A percentile compares a stretch with the other conserved stretches of the same genome.
These are phyloP conservation scores for Diplodia seriata DNA, from an alignment of 2,329 filamentous ascomycete species.

Conservation along the genomic window DNA sequence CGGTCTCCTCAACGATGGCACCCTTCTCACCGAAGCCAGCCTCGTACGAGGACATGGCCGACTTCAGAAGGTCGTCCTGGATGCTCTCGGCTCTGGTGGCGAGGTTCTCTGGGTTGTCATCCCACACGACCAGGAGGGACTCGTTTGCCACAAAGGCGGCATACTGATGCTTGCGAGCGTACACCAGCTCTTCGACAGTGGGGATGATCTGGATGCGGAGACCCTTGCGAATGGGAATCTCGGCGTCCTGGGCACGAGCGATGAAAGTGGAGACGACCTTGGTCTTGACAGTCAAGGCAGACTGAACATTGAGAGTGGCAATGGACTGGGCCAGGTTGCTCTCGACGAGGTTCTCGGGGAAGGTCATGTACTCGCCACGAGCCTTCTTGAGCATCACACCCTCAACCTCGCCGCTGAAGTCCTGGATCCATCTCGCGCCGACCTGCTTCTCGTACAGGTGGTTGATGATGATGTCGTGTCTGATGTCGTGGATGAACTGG, in stretches of 20 bases:
- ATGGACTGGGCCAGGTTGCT: conserved; percentile 25
- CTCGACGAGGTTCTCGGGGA: conserved; percentile 13
- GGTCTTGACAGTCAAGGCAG: conserved; percentile 29
- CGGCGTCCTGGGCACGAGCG: conserved; percentile 50
- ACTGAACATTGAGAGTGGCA: conserved; percentile 31
- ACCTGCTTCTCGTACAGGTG: conserved; percentile 30
- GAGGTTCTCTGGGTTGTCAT: conserved; percentile 77
- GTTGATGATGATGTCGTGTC: conserved; percentile 32
- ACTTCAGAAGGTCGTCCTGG: conserved; percentile 77
- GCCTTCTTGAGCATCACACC: conserved; percentile 28
- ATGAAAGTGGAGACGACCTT: conserved; percentile 30
- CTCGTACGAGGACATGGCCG: conserved; percentile 73
- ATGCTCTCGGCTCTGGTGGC: conserved; percentile 73
- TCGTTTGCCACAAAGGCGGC: conserved; percentile 78
- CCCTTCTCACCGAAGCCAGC: conserved; percentile 59
- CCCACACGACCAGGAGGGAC: conserved; percentile 78
- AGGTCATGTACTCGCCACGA: conserved; percentile 30
- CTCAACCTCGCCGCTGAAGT: conserved; percentile 28
- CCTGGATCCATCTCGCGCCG: conserved; percentile 24
- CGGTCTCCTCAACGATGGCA: conserved; percentile 56
- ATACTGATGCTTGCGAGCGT: conserved; percentile 79
- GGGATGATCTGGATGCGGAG: conserved; percentile 79
- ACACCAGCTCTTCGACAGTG: conserved; percentile 71
- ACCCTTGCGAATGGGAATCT: conserved; percentile 78
- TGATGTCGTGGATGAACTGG: conserved; percentile 30